These are phyloP conservation scores for Peronosclerospora sorghi DNA, from an alignment of 352 stramenopile species.

Conservation along the genomic window DNA sequence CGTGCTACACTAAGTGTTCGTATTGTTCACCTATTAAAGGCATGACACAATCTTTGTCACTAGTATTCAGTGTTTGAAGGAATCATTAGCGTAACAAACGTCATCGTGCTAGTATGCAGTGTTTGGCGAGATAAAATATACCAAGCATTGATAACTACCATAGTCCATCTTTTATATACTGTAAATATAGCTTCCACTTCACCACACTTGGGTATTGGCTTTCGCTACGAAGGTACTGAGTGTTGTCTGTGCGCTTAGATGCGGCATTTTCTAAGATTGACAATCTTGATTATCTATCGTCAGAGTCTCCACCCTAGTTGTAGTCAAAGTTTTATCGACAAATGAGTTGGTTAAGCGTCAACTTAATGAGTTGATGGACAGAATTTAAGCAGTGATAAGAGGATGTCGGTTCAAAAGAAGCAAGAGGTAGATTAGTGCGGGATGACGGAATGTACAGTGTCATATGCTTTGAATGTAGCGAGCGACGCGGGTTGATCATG, in stretches of 20 bases:
- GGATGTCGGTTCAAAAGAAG: conserved; percentile 68
- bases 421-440: conserved; percentile 89
- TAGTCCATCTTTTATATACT: too few species aligned
- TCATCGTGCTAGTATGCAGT: too few species aligned
- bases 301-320: conserved; percentile 90
- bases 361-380: conserved; percentile 52
- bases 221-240: conserved; percentile 84
- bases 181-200: too few species aligned
- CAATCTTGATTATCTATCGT: conserved; percentile 82
- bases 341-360: conserved; percentile 84
- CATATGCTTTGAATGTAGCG: conserved; percentile 69
- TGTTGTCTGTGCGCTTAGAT: conserved; percentile 83
- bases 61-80: too few species aligned
- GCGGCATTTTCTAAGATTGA: conserved; percentile 85
- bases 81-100: too few species aligned
- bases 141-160: too few species aligned
- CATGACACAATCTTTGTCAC: too few species aligned
- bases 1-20: too few species aligned
- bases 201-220: conserved; percentile 85
- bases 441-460: conserved; percentile 51
- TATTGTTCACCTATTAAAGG: too few species aligned
- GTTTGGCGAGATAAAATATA: too few species aligned
- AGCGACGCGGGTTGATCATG: conserved; percentile 73
- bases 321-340: conserved; percentile 86
- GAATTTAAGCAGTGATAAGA: conserved; percentile 62